These are phyloP conservation scores for Ramaria sp. DNA, from an alignment of 768 basidiomycete species.

Conservation along the genomic window DNA sequence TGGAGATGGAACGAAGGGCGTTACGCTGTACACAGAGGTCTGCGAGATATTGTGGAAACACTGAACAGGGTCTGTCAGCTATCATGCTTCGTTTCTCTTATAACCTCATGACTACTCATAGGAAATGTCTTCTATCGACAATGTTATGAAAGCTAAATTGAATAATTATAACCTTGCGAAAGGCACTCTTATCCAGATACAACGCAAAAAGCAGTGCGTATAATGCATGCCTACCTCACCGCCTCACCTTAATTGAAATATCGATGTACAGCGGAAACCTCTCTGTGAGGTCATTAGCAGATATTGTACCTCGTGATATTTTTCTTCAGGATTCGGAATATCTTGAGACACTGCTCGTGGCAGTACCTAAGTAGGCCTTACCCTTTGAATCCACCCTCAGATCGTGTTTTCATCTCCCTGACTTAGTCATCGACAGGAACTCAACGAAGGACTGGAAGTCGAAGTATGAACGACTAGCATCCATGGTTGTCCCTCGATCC, in stretches of 20 bases:
- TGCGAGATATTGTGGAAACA: slow-evolving; percentile 77
- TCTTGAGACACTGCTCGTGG: slow-evolving; percentile 84
- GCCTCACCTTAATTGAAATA: slow-evolving; percentile 7
- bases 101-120: slow-evolving; percentile 21
- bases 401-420: not conserved
- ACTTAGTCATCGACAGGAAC: slow-evolving; percentile 35
- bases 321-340: slow-evolving; percentile 88
- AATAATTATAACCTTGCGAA: slow-evolving; percentile 91
- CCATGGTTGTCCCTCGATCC: slow-evolving; percentile 91
- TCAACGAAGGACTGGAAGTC: slow-evolving; percentile 78
- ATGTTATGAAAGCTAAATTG: slow-evolving; percentile 84
- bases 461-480: slow-evolving; percentile 78
- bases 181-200: slow-evolving; percentile 82
- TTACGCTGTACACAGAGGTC: slow-evolving; percentile 72
- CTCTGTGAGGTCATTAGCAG: slow-evolving; percentile 79
- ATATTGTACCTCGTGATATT: slow-evolving; percentile 73
- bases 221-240: slow-evolving; percentile 5
- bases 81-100: not conserved
- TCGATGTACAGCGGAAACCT: slow-evolving; percentile 67
- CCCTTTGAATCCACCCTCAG: not conserved
- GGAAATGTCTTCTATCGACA: slow-evolving; percentile 95
- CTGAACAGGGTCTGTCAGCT: slow-evolving; percentile 61
- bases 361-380: slow-evolving; percentile 75
- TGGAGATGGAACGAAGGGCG: slow-evolving; percentile 96
- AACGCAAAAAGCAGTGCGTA: slow-evolving; percentile 83